A percentile compares a stretch with the other conserved stretches of the same genome.
phyloP scores from a whole-genome alignment of 768 basidiomycete genomes.

The Boletus pseudopeckii region DNA sequence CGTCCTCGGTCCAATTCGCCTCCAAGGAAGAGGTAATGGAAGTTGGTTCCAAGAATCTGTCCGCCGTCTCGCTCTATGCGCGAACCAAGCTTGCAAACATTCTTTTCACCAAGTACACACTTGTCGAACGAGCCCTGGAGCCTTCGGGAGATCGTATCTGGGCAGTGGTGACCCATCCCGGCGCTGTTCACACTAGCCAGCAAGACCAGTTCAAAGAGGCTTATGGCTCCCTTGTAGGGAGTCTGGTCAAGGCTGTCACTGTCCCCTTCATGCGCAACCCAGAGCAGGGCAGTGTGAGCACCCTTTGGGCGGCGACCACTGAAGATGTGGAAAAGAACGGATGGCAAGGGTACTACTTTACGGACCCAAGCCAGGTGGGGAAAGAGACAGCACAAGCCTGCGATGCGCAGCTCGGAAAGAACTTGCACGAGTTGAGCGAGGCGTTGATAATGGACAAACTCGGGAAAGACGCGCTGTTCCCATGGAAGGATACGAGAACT shows the following conservation, averaged over 20 bases:
- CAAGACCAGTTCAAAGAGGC: conserved; percentile 4
- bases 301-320: conserved; percentile 33
- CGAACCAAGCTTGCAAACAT: conserved; percentile 2
- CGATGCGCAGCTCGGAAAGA: conserved; percentile 25
- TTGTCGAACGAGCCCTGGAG: background rate
- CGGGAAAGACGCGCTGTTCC: conserved; percentile 16
- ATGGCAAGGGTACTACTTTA: conserved; percentile 29
- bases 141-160: background rate
- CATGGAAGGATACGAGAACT: conserved; percentile 14
- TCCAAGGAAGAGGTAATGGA: background rate
- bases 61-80: conserved; percentile 4
- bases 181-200: background rate
- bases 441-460: conserved; percentile 23
- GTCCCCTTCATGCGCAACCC: conserved; percentile 29
- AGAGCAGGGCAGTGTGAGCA: conserved; percentile 24
- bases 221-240: background rate
- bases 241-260: conserved; percentile 17
- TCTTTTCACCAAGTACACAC: background rate
- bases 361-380: conserved; percentile 4
- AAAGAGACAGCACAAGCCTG: conserved; percentile 22
- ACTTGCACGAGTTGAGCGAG: conserved; percentile 33
- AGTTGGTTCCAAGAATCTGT: background rate
- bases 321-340: conserved; percentile 5
- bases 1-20: background rate
- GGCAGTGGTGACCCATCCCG: background rate